Percentiles rank a stretch among this genome's conserved stretches.
These are phyloP conservation scores for Kuraishia floccosa DNA, from an alignment of 805 yeast species.

Conservation along the genomic window DNA sequence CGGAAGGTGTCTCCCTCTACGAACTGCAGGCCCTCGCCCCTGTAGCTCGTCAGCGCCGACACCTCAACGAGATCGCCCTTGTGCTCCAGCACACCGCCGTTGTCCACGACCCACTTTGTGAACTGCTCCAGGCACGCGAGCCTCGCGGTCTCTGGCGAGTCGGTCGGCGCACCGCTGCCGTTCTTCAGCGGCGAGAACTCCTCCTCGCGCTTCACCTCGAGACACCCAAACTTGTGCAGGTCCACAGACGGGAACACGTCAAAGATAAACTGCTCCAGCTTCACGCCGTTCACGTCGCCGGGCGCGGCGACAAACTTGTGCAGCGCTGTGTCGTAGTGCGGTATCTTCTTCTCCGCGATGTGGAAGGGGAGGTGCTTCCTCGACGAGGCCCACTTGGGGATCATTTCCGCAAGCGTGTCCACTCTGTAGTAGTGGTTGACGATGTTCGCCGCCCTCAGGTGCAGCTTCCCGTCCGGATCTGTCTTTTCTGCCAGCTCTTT, in stretches of 20 bases:
- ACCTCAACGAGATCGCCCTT: slow-evolving; percentile 57
- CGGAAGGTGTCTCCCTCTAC: slow-evolving; percentile 34
- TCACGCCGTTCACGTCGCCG: slow-evolving; percentile 77
- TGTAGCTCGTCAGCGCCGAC: slow-evolving; percentile 60
- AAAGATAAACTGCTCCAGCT: slow-evolving; percentile 92
- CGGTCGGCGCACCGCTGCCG: slow-evolving; percentile 72
- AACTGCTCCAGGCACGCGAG: slow-evolving; percentile 53
- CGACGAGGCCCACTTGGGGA: slow-evolving; percentile 62
- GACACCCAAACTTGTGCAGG: slow-evolving; percentile 68
- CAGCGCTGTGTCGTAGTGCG: slow-evolving; percentile 35
- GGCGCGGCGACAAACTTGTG: slow-evolving; percentile 50
- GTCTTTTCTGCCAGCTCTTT: slow-evolving; percentile 55
- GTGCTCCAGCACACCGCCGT: slow-evolving; percentile 52
- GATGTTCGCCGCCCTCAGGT: slow-evolving; percentile 88
- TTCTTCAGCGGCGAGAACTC: slow-evolving; percentile 95
- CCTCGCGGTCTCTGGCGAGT: slow-evolving; percentile 78
- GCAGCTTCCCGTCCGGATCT: slow-evolving; percentile 52
- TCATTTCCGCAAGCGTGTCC: slow-evolving; percentile 45
- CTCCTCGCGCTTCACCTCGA: slow-evolving; percentile 76
- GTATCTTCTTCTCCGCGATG: slow-evolving; percentile 85
- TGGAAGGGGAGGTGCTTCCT: slow-evolving; percentile 78
- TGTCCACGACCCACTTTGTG: slow-evolving; percentile 57
- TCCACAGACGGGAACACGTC: slow-evolving; percentile 84
- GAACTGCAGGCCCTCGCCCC: slow-evolving; percentile 57
- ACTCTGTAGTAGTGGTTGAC: slow-evolving; percentile 94